Percentiles rank a stretch among this genome's conserved stretches.
These are phyloP conservation scores for Exophiala spinifera DNA, from an alignment of 2,329 filamentous ascomycete species.

Conservation along the genomic window DNA sequence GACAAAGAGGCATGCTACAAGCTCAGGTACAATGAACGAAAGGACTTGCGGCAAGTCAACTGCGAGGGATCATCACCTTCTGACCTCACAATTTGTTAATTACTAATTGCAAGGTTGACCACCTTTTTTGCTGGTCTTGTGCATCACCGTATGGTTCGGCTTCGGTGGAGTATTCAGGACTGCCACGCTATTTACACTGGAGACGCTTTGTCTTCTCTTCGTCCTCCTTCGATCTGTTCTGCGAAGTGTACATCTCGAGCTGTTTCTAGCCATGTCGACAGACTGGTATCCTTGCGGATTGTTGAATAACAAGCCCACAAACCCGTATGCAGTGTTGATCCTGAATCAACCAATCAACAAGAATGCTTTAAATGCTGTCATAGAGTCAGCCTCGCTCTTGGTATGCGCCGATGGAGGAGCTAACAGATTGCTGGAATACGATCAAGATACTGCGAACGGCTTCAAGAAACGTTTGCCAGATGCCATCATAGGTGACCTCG, in stretches of 20 bases:
- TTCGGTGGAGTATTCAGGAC: not conserved
- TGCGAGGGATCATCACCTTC: not conserved
- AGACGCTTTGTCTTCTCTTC: not conserved
- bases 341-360: conserved; percentile 60
- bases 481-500: conserved; percentile 83
- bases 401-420: conserved; percentile 91
- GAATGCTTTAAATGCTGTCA: conserved; percentile 38
- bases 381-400: conserved; percentile 54
- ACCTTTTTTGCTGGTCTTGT: not conserved
- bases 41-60: not conserved
- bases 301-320: conserved; percentile 10
- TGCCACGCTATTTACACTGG: not conserved
- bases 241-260: not conserved
- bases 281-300: conserved; percentile 25
- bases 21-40: not conserved
- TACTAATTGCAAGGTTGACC: not conserved
- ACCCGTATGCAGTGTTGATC: conserved; percentile 49
- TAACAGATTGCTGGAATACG: conserved; percentile 62
- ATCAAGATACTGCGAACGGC: conserved; percentile 1
- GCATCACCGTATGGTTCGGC: not conserved
- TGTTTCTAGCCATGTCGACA: not conserved
- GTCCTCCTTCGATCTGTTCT: not conserved
- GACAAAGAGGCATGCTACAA: conserved; percentile 5
- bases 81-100: conserved; percentile 4
- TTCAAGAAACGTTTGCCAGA: conserved; percentile 52